Evolutionary conservation across 768 basidiomycete species (phyloP).

Genomic region (Leccinum imitatum): DNA sequence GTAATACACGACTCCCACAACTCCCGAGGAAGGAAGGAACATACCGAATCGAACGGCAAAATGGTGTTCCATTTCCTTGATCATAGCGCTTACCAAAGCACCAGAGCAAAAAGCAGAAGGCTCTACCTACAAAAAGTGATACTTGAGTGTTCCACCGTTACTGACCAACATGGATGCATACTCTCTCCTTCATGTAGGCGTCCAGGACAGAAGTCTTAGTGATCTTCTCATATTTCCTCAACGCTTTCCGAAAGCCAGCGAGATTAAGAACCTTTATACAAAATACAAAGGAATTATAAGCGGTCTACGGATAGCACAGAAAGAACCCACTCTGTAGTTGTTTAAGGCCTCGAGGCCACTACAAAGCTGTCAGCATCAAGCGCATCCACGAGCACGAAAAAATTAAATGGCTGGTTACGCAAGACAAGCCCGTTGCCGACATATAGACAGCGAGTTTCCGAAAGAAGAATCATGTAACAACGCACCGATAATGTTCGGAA

Average conservation of each 20-base stretch:
- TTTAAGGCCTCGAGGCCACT: constrained; percentile 83
- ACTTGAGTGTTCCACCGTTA: not conserved
- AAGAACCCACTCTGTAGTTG: constrained; percentile 71
- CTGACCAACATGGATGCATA: constrained; percentile 22
- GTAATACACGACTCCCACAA: not conserved
- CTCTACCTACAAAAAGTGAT: constrained; percentile 50
- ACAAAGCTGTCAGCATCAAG: constrained; percentile 14
- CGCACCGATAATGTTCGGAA: constrained; percentile 76
- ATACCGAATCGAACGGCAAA: constrained; percentile 78
- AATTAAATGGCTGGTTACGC: not conserved
- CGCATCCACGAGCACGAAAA: not conserved
- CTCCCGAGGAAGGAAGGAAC: constrained; percentile 21
- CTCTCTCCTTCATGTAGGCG: constrained; percentile 81
- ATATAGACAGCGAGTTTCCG: not conserved
- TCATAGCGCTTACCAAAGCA: constrained; percentile 58
- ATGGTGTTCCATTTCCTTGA: constrained; percentile 72
- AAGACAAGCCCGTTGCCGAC: not conserved
- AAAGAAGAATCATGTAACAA: constrained; percentile 4
- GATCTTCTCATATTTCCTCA: constrained; percentile 84
- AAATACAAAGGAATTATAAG: not conserved
- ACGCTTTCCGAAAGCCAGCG: constrained; percentile 83
- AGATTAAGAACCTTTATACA: constrained; percentile 71
- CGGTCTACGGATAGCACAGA: not conserved
- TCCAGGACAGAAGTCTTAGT: constrained; percentile 71
- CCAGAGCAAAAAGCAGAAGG: constrained; percentile 67